phyloP scores from a whole-genome alignment of 164 flowering plant genomes.

The Paratinospora sagittata region DNA sequence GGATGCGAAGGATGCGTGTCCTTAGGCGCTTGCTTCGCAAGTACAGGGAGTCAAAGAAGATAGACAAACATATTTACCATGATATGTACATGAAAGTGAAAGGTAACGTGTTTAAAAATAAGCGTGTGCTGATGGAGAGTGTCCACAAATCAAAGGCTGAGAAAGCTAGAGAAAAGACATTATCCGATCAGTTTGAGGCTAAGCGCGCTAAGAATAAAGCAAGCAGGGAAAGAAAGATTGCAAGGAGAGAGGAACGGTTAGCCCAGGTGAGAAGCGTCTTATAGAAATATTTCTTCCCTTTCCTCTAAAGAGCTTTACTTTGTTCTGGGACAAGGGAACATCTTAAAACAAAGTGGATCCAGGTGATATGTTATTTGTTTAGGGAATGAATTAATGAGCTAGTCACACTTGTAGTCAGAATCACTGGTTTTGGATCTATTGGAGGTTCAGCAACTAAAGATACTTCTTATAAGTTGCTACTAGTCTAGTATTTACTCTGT shows the following conservation, averaged over 20 bases:
- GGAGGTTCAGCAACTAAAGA: background rate
- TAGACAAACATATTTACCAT: constrained; percentile 84
- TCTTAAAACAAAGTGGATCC: background rate
- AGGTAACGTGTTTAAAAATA: constrained; percentile 85
- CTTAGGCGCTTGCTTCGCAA: constrained; percentile 77
- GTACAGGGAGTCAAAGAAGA: constrained; percentile 72
- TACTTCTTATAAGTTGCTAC: too few relatives aligned
- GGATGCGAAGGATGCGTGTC: constrained; percentile 89
- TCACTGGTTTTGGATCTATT: background rate
- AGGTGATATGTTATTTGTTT: background rate
- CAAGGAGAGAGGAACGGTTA: constrained; percentile 72
- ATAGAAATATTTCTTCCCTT: background rate
- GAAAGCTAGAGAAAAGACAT: constrained; percentile 80
- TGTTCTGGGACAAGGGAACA: background rate
- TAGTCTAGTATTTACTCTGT: too few relatives aligned
- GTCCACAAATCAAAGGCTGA: constrained; percentile 86
- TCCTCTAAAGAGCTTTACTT: background rate
- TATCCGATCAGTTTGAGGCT: constrained; percentile 84
- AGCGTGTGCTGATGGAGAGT: constrained; percentile 81
- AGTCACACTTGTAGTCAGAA: background rate
- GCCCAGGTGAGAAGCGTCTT: constrained; percentile 42
- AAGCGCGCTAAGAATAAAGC: constrained; percentile 86
- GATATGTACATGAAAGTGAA: constrained; percentile 93
- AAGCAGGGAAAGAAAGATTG: constrained; percentile 66
- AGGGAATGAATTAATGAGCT: background rate